Evolutionary conservation across 2,329 filamentous ascomycete genomes (phyloP).

Genomic region (Calonectria ilicicola): DNA sequence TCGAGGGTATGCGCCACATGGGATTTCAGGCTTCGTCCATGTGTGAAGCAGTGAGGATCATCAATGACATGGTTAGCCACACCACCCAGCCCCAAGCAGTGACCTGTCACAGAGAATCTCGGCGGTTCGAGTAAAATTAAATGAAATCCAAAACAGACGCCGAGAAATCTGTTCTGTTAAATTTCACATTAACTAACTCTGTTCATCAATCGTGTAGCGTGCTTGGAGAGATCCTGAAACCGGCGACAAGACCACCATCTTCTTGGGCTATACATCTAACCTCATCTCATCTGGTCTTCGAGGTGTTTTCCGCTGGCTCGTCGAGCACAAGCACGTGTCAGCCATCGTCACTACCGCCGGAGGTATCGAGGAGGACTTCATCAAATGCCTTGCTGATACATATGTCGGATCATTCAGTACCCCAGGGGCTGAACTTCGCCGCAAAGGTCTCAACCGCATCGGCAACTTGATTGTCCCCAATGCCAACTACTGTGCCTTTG

Average conservation of each 20-base stretch:
- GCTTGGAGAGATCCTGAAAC: slow-evolving; percentile 86
- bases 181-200: slow-evolving; percentile 10
- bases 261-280: slow-evolving; percentile 97
- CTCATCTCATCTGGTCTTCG: slow-evolving; percentile 95
- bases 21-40: slow-evolving; percentile 80
- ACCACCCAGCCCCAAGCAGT: background rate
- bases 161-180: background rate
- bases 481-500: slow-evolving; percentile 94
- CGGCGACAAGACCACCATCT: slow-evolving; percentile 86
- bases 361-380: slow-evolving; percentile 96
- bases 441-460: slow-evolving; percentile 92
- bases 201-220: slow-evolving; percentile 60
- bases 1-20: slow-evolving; percentile 86
- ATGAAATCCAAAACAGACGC: background rate
- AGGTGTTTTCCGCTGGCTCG: slow-evolving; percentile 91
- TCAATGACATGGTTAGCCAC: slow-evolving; percentile 87
- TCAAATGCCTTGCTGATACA: slow-evolving; percentile 96
- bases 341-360: slow-evolving; percentile 96
- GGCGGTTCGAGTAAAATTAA: background rate
- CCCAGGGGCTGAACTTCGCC: slow-evolving; percentile 80
- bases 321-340: slow-evolving; percentile 91
- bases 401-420: slow-evolving; percentile 91
- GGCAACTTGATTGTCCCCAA: slow-evolving; percentile 97
- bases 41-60: slow-evolving; percentile 88
- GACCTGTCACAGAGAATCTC: background rate